phyloP scores from a whole-genome alignment of 768 basidiomycete genomes.

The Suillus lakei region DNA sequence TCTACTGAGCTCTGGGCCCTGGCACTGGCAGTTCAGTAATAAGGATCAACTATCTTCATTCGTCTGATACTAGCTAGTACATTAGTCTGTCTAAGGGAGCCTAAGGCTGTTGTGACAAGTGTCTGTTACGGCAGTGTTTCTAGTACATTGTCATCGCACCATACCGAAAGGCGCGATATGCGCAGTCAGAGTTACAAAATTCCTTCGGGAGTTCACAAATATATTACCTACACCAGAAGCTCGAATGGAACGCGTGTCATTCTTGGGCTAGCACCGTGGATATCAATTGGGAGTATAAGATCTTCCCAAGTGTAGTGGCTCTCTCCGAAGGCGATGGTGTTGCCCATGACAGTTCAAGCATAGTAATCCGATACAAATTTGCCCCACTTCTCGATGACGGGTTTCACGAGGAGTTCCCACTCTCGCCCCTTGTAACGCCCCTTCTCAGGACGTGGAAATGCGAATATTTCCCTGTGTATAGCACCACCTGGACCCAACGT shows the following conservation, averaged over 20 bases:
- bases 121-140: neutral
- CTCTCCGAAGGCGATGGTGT: neutral
- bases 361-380: conserved; percentile 51
- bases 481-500: conserved; percentile 48
- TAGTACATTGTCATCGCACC: neutral
- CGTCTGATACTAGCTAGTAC: neutral
- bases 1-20: no score
- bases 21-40: neutral
- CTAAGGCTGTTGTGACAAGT: neutral
- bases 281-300: neutral
- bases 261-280: neutral
- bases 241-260: neutral
- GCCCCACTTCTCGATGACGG: conserved; percentile 82
- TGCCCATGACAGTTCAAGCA: conserved; percentile 17
- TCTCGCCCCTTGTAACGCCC: conserved; percentile 67
- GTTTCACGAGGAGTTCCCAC: conserved; percentile 76
- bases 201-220: neutral
- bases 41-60: neutral
- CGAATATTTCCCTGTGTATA: conserved; percentile 80
- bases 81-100: neutral
- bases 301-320: neutral
- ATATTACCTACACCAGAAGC: neutral
- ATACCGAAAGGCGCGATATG: neutral
- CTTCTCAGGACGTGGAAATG: conserved; percentile 58
- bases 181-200: neutral